phyloP scores from a whole-genome alignment of 495 filamentous ascomycete species.

The Aspergillus cavernicola region DNA sequence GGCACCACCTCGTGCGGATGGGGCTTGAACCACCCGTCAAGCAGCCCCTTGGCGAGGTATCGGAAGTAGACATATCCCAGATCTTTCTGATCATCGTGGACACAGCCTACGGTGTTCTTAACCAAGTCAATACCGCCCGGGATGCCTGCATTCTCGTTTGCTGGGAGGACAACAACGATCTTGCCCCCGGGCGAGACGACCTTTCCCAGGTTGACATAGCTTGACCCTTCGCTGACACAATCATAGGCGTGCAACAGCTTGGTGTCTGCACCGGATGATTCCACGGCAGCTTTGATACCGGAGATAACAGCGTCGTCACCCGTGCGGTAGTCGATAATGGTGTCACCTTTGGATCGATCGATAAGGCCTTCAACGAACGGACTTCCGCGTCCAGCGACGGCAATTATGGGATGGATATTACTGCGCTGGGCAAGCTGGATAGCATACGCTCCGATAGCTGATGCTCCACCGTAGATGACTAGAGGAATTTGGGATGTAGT shows the following conservation, averaged over 20 bases:
- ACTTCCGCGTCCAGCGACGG: conserved; percentile 55
- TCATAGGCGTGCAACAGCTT: conserved; percentile 53
- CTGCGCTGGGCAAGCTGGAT: conserved; percentile 61
- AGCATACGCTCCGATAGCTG: conserved; percentile 62
- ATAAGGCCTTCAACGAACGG: conserved; percentile 54
- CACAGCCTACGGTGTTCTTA: conserved; percentile 20
- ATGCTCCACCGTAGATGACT: conserved; percentile 61
- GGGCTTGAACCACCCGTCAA: conserved; percentile 56
- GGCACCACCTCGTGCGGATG: conserved; percentile 61
- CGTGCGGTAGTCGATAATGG: conserved; percentile 62
- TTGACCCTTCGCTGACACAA: conserved; percentile 54
- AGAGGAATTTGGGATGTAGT: conserved; percentile 44
- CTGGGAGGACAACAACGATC: conserved; percentile 53
- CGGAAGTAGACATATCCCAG: conserved; percentile 57
- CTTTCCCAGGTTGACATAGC: conserved; percentile 23
- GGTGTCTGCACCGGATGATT: background rate
- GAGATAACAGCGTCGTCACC: conserved; percentile 13
- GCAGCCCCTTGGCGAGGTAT: conserved; percentile 49
- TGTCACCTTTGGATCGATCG: conserved; percentile 61
- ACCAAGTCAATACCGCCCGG: conserved; percentile 17
- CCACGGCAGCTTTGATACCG: conserved; percentile 22
- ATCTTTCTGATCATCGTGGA: conserved; percentile 39
- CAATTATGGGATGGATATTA: conserved; percentile 67
- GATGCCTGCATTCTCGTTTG: conserved; percentile 24
- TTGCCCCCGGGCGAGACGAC: conserved; percentile 32